Percentiles rank a stretch among this genome's conserved stretches.
phyloP scores from a whole-genome alignment of 73 alveolate genomes.

The Paramecium octaurelia region DNA sequence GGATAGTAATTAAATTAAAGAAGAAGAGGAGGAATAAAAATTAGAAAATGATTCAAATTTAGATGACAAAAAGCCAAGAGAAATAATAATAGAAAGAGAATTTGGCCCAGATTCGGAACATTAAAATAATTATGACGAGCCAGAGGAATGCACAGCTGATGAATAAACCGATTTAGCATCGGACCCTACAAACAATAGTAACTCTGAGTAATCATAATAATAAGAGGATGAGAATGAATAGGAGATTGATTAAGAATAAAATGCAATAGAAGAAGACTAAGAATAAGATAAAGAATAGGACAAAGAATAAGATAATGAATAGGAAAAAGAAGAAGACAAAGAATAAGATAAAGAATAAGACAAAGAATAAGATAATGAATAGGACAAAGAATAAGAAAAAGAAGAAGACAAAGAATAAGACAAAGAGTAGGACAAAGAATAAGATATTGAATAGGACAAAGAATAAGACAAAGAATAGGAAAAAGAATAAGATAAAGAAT shows the following conservation, averaged over 20 bases:
- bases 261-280: too few species aligned
- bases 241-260: not conserved
- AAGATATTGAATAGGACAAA: not conserved
- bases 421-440: not conserved
- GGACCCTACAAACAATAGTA: not conserved
- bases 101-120: constrained; percentile 11
- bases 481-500: not conserved
- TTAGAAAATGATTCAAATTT: not conserved
- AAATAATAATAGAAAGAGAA: not conserved
- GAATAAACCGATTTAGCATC: not conserved
- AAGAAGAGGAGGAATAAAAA: not conserved
- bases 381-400: not conserved
- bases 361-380: not conserved
- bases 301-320: not conserved
- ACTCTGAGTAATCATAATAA: not conserved
- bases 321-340: not conserved
- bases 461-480: not conserved
- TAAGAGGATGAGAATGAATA: not conserved
- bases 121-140: not conserved
- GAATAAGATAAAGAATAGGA: not conserved
- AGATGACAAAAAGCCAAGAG: not conserved
- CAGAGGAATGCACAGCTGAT: not conserved
- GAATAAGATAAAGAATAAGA: not conserved
- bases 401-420: not conserved
- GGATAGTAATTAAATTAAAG: not conserved